Percentiles rank a stretch among this genome's conserved stretches.
These are phyloP conservation scores for Xylariaceae sp. DNA, from an alignment of 2,329 filamentous ascomycete species.

Conservation along the genomic window DNA sequence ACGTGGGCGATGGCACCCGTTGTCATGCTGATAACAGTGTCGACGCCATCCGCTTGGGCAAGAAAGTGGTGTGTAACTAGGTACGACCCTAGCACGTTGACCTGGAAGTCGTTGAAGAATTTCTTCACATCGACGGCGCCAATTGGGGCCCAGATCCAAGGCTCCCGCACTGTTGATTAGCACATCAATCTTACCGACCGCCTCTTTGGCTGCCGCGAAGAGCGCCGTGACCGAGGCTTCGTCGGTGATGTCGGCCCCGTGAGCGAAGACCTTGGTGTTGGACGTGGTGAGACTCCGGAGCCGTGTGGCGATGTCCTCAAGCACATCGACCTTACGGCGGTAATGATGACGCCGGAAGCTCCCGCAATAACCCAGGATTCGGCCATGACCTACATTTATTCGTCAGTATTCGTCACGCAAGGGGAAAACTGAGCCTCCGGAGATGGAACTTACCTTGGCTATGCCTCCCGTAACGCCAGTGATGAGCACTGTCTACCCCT, in stretches of 20 bases:
- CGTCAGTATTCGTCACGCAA: constrained; percentile 11
- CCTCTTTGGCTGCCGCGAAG: constrained; percentile 12
- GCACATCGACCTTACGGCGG: constrained; percentile 19
- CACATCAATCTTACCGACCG: constrained; percentile 16
- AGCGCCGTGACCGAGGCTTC: constrained; percentile 18
- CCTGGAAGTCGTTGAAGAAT: constrained; percentile 15
- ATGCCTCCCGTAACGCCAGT: constrained; percentile 22
- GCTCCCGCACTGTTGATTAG: constrained; percentile 17
- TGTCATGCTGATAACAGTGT: constrained; percentile 17
- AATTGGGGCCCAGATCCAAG: constrained; percentile 8
- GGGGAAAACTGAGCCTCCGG: background rate
- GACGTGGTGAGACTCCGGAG: constrained; percentile 13
- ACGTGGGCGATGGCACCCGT: constrained; percentile 10
- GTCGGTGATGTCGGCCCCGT: constrained; percentile 16
- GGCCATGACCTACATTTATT: constrained; percentile 19
- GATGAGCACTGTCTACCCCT: constrained; percentile 20
- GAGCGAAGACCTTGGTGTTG: constrained; percentile 14
- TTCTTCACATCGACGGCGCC: constrained; percentile 11
- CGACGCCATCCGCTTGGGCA: constrained; percentile 13
- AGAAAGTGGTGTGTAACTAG: constrained; percentile 18
- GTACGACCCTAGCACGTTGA: constrained; percentile 20
- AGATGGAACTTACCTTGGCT: constrained; percentile 17
- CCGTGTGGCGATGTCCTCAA: constrained; percentile 14
- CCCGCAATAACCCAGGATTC: constrained; percentile 20
- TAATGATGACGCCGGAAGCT: constrained; percentile 19